Percentiles rank a stretch among this genome's conserved stretches.
Evolutionary conservation across 768 basidiomycete species (phyloP).

Genomic region (Russula sp.): DNA sequence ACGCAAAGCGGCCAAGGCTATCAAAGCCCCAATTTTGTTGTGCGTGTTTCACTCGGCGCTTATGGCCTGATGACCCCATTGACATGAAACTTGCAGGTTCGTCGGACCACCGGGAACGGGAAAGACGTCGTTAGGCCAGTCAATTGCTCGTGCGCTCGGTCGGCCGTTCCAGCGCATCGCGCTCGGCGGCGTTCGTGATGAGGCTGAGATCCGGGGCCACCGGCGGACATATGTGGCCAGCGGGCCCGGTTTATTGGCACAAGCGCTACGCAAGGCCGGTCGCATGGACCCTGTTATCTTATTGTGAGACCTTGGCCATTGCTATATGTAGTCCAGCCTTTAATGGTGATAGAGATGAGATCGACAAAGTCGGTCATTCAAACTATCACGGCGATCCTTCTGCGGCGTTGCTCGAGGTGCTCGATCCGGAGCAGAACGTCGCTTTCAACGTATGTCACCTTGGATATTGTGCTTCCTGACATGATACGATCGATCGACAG

Average conservation of each 20-base stretch:
- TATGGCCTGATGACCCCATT: not conserved
- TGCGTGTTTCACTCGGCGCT: slow-evolving; percentile 26
- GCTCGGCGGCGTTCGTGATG: slow-evolving; percentile 87
- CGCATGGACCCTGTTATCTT: slow-evolving; percentile 74
- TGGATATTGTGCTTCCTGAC: not conserved
- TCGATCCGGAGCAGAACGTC: slow-evolving; percentile 92
- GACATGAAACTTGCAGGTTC: slow-evolving; percentile 39
- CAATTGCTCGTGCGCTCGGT: slow-evolving; percentile 73
- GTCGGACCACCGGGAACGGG: slow-evolving; percentile 89
- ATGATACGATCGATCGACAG: slow-evolving; percentile 29
- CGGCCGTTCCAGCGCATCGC: slow-evolving; percentile 90
- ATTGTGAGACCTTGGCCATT: slow-evolving; percentile 33
- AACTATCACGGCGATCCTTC: slow-evolving; percentile 90
- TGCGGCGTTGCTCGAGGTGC: slow-evolving; percentile 83
- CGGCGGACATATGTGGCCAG: slow-evolving; percentile 87
- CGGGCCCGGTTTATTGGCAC: slow-evolving; percentile 77
- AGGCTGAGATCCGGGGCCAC: slow-evolving; percentile 78
- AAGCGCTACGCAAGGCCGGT: slow-evolving; percentile 79
- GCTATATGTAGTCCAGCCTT: not conserved
- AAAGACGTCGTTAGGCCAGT: slow-evolving; percentile 87
- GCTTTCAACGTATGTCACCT: slow-evolving; percentile 54
- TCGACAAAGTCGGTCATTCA: slow-evolving; percentile 83
- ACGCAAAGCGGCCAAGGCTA: slow-evolving; percentile 30
- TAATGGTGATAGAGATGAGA: slow-evolving; percentile 51
- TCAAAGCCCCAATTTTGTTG: slow-evolving; percentile 72